phyloP scores from a whole-genome alignment of 805 yeast species.

The Schizosaccharomyces osmophilus region DNA sequence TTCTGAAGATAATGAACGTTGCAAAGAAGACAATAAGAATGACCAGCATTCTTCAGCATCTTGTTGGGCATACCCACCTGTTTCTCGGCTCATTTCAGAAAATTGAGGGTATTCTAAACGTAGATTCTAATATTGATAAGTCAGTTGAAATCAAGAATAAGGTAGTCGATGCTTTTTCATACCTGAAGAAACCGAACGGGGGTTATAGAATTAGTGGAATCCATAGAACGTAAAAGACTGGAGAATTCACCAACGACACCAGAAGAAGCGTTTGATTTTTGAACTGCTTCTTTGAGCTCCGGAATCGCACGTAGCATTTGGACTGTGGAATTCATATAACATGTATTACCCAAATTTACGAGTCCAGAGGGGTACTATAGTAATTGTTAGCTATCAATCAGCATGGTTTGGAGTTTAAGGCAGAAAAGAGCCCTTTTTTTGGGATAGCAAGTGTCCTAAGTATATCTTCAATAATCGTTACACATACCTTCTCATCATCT shows the following conservation, averaged over 20 bases:
- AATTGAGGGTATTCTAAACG: slow-evolving; percentile 51
- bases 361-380: slow-evolving; percentile 32
- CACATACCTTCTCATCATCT: not conserved
- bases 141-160: too few species aligned
- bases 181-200: not conserved
- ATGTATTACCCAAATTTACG: slow-evolving; percentile 49
- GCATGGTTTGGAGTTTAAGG: too few species aligned
- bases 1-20: slow-evolving; percentile 2
- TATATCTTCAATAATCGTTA: not conserved
- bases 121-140: not conserved
- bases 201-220: not conserved
- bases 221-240: not conserved
- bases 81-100: slow-evolving; percentile 35
- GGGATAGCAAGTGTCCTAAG: too few species aligned
- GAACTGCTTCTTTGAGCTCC: slow-evolving; percentile 25
- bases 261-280: slow-evolving; percentile 4
- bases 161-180: too few species aligned
- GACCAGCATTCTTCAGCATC: slow-evolving; percentile 95
- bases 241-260: not conserved
- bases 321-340: slow-evolving; percentile 48
- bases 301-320: slow-evolving; percentile 28
- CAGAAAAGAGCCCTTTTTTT: too few species aligned
- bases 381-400: too few species aligned
- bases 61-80: slow-evolving; percentile 65
- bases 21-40: slow-evolving; percentile 28